Percentiles rank a stretch among this genome's conserved stretches.
These are phyloP conservation scores for Hyphodiscus hymeniophilus DNA, from an alignment of 495 filamentous ascomycete genomes.

Conservation along the genomic window DNA sequence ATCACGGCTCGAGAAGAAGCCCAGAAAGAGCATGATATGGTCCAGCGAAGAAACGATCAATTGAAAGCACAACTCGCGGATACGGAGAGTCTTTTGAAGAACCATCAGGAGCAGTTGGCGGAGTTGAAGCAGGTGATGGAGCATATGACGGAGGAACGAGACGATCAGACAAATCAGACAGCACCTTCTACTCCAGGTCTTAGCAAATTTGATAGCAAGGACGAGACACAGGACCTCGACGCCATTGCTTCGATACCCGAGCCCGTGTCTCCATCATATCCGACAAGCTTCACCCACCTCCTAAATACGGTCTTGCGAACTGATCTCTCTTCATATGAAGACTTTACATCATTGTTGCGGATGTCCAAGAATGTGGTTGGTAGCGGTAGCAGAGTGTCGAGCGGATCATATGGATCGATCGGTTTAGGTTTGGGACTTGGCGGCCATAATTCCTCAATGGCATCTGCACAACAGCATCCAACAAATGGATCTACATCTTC, in stretches of 20 bases:
- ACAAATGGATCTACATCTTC: constrained; percentile 27
- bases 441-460: constrained; percentile 25
- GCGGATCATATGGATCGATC: constrained; percentile 58
- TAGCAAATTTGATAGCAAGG: constrained; percentile 34
- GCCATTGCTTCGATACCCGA: constrained; percentile 38
- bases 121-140: constrained; percentile 91
- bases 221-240: constrained; percentile 33
- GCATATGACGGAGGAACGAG: constrained; percentile 65
- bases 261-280: constrained; percentile 65
- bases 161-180: constrained; percentile 41
- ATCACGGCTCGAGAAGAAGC: constrained; percentile 57
- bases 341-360: constrained; percentile 72
- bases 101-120: constrained; percentile 86
- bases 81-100: constrained; percentile 75
- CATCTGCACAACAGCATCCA: constrained; percentile 17
- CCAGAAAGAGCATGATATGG: constrained; percentile 62
- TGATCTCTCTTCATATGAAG: constrained; percentile 71
- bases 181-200: constrained; percentile 60
- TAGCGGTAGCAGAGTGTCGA: constrained; percentile 56
- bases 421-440: constrained; percentile 49
- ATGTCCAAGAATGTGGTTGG: constrained; percentile 52
- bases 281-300: constrained; percentile 76
- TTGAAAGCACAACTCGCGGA: constrained; percentile 70
- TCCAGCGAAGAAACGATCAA: constrained; percentile 73
- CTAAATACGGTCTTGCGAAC: constrained; percentile 74